Evolutionary conservation across 441 rosid species (phyloP).

Genomic region (Syzygium malaccense): DNA sequence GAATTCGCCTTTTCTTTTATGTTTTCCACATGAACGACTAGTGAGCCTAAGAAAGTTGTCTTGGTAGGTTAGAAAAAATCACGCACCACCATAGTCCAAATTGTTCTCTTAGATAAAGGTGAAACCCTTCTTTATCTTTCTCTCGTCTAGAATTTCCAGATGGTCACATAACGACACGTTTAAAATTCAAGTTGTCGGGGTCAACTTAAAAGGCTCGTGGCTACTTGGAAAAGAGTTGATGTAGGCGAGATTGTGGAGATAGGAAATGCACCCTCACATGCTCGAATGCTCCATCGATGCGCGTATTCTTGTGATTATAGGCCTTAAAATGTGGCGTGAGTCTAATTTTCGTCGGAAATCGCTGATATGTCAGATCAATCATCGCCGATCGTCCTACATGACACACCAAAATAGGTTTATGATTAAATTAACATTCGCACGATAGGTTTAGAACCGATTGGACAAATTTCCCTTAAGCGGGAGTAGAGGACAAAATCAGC

Average conservation of each 20-base stretch:
- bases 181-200: not conserved
- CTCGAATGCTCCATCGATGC: not conserved
- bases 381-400: rapidly evolving
- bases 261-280: not conserved
- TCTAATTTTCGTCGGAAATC: not conserved
- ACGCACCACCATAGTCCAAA: not conserved
- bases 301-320: not conserved
- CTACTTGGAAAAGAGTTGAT: not conserved
- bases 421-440: not conserved
- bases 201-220: not conserved
- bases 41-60: not conserved
- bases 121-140: not conserved
- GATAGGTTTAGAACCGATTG: rapidly evolving
- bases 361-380: rapidly evolving
- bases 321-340: not conserved
- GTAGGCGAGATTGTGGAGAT: not conserved
- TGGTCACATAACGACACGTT: not conserved
- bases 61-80: not conserved
- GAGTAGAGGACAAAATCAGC: not conserved
- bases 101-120: not conserved
- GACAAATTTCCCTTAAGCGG: not conserved
- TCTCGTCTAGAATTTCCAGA: not conserved
- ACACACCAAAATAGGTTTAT: not conserved
- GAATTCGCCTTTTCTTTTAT: not conserved
- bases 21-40: not conserved